Evolutionary conservation across 148 eudicot species (phyloP), one percentile per base, ranked within the genome.

Genomic region (Persicaria tinctoria): DNA sequence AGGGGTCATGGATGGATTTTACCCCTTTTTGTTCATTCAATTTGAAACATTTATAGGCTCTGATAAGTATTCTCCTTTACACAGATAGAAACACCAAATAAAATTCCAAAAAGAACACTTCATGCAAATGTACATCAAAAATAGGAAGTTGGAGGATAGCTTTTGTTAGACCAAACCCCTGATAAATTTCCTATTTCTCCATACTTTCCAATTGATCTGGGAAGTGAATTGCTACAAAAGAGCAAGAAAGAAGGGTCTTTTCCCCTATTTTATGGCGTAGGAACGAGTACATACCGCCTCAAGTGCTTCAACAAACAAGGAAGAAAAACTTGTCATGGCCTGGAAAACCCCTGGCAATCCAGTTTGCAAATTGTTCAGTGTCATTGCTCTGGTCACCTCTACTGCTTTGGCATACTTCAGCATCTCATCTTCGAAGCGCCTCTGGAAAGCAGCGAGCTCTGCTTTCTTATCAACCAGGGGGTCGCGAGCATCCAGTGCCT

Each of bases 291-390:
- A 93, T 17, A 85, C 93, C 3, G 84, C 74, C 82, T 85, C 97
- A n/a, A 93, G 83, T 50, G 91, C 87, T 72, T 90, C 95, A 75
- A 74, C 82, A 74, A 93, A 82, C 71, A 93, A 74, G 70, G 85
- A 82, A 62, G 98, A 93, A 84, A 93, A 93, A 72, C 95, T 93
- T 8, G 97, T 89, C 93, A 93, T 79, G 2, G 98, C 90, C 75
- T 93, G 97, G 63, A 93, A 93, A 73, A 93, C 98, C 55, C 98
- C 98, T 0, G 98, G 98, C 75, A 93, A 80, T 2, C 98, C 98
- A 0, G 98, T 93, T 70, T 93, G 98, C 48, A 93, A 77, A 79
- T 93, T 93, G 80, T 91, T 93, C 80, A 93, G 70, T 16, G 98
- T 93, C 98, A 93, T 90, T 17, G 95, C 97, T 79, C 90, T 70